Conservation (phyloP, 2,329 filamentous ascomycete genomes). For the Orbilia ellipsospora region DNA sequence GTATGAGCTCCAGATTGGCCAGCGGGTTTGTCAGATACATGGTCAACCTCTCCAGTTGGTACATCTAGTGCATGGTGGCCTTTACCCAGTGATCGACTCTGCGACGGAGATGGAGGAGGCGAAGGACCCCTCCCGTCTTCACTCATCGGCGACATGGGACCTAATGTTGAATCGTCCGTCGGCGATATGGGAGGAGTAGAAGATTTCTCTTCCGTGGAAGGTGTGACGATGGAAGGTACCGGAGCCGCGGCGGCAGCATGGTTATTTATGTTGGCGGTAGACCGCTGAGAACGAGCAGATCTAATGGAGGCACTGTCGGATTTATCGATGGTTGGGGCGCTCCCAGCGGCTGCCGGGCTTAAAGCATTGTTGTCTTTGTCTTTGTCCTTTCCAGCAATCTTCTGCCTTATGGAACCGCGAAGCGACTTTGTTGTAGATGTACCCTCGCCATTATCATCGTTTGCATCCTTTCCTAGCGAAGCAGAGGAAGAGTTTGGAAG, state of each 20-base stretch:
- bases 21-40: constrained; percentile 90
- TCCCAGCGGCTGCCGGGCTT: constrained; percentile 54
- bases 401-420: constrained; percentile 58
- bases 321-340: constrained; percentile 52
- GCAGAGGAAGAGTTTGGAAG: constrained; percentile 44
- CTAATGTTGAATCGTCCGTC: constrained; percentile 56
- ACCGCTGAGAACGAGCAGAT: constrained; percentile 56
- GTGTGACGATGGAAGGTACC: constrained; percentile 31
- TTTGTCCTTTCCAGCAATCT: constrained; percentile 57
- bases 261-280: constrained; percentile 49
- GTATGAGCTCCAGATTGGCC: constrained; percentile 71
- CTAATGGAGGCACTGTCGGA: constrained; percentile 55
- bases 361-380: constrained; percentile 53
- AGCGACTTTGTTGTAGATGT: constrained; percentile 57
- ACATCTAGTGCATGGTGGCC: constrained; percentile 59
- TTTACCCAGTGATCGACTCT: constrained; percentile 58
- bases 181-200: constrained; percentile 57
- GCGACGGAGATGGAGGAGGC: constrained; percentile 58
- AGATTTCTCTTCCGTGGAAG: constrained; percentile 54
- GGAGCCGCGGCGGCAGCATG: constrained; percentile 27
- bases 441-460: constrained; percentile 50
- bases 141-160: constrained; percentile 49
- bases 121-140: constrained; percentile 56
- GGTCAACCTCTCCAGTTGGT: constrained; percentile 76
- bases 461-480: constrained; percentile 48